phyloP scores from a whole-genome alignment of 1,284 basidiomycete species.

The Pulveroboletus sp. region DNA sequence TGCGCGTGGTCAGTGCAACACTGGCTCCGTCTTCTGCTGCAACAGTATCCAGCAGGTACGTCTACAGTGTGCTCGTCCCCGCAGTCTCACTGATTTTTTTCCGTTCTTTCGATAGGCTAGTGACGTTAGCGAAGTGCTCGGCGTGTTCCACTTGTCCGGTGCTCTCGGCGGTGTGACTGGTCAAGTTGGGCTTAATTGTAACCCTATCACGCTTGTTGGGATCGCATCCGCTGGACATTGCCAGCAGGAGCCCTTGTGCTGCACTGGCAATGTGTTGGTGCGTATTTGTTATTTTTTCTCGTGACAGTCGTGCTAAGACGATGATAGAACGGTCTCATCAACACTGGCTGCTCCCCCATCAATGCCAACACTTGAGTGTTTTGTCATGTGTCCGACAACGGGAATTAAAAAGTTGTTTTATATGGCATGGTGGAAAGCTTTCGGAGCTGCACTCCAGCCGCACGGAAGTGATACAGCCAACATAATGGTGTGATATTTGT shows the following conservation, averaged over 20 bases:
- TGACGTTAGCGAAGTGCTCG: rapidly evolving
- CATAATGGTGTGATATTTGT: no score
- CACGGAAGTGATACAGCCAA: no score
- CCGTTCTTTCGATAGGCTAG: not conserved
- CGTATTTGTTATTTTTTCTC: not conserved
- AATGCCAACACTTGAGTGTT: constrained; percentile 14
- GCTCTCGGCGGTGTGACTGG: constrained; percentile 1
- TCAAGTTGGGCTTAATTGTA: constrained; percentile 1
- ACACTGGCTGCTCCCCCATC: constrained; percentile 30
- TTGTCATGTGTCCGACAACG: not conserved
- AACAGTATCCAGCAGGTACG: constrained; percentile 5
- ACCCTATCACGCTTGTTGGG: not conserved
- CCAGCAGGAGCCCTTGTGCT: constrained; percentile 29
- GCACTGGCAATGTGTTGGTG: constrained; percentile 18
- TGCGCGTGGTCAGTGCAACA: constrained; percentile 9
- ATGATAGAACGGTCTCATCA: constrained; percentile 27
- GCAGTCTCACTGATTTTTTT: rapidly evolving
- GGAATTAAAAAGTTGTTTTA: not conserved
- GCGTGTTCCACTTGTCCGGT: rapidly evolving
- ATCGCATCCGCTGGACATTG: constrained; percentile 6
- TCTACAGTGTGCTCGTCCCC: rapidly evolving
- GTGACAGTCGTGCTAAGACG: not conserved
- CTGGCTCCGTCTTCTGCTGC: constrained; percentile 13
- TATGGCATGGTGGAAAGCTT: not conserved
- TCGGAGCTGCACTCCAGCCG: no score